Evolutionary conservation across 805 yeast species (phyloP), one percentile per base, ranked within the genome.

Genomic region (Wickerhamiella musiphila): DNA sequence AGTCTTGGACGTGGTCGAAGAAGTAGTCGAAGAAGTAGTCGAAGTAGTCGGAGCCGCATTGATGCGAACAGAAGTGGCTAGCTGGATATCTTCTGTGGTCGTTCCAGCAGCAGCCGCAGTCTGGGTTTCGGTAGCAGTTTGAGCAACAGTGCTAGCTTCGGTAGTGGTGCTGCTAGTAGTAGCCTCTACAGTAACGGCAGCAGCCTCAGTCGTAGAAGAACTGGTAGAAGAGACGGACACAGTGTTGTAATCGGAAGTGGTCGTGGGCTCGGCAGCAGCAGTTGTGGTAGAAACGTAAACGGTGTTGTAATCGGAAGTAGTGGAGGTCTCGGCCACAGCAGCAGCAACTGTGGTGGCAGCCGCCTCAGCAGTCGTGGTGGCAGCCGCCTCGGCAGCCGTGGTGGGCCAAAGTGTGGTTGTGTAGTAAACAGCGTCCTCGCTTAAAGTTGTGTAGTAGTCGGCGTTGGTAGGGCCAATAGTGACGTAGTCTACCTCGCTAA

Each of bases 91-190:
- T n/a, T n/a, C 28, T 4, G 55, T 21, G 4, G 42, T 27, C 18
- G 43, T 37, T 2, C 41, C 30, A 9, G 40, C 32, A 21, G 42
- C 23, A 14, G 48, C 31, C 7, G 50, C 36, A 21, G 52, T 37
- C 24, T 48, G 35, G 23, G 56, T 37, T 18, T 61, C 43, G 29
- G 51, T 32, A 11, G 49, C 37, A 26, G 46, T 30, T n/a, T 52
- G 33, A 20, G 50, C 29, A 15, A 46, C 31, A 13, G 52, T 26
- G 16, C 53, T 23, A 7, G 45, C 31, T 17, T 39, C 42, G 21
- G 34, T 36, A 22, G 47, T 28, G 13, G 44, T 28, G 15, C 44
- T 22, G 15, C 40, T 20, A 14, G 39, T 23, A 11, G 45, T 31
- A 11, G 43, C 18, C 6, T 35, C 34, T 9, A 48, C 40, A 18